Percentiles rank a stretch among this genome's conserved stretches.
Conservation (phyloP, 345 rosid species). For the Aquilaria malaccensis region DNA sequence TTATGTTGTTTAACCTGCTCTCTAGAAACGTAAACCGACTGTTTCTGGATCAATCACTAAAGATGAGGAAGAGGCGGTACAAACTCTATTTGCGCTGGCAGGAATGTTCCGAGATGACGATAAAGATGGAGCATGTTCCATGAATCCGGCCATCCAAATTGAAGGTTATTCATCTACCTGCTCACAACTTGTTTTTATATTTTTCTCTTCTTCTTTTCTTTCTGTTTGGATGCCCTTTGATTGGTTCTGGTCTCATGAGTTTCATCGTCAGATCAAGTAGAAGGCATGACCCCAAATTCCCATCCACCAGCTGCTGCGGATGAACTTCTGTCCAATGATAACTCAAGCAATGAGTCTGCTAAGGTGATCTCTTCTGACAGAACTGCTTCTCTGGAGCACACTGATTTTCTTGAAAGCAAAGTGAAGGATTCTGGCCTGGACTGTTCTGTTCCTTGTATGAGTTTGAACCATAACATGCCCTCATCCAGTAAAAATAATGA, state of each 20-base stretch:
- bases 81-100: slow-evolving; percentile 75
- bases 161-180: slow-evolving; percentile 18
- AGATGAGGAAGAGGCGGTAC: slow-evolving; percentile 97
- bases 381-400: slow-evolving; percentile 16
- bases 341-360: slow-evolving; percentile 17
- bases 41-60: slow-evolving; percentile 57
- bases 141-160: slow-evolving; percentile 6
- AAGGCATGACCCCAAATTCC: slow-evolving; percentile 20
- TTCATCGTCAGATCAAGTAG: slow-evolving; percentile 6
- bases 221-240: neutral
- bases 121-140: slow-evolving; percentile 8
- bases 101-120: slow-evolving; percentile 46
- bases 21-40: slow-evolving; percentile 22
- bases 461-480: slow-evolving; percentile 9
- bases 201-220: slow-evolving; percentile 1
- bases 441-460: slow-evolving; percentile 15
- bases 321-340: slow-evolving; percentile 16
- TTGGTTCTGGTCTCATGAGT: slow-evolving; percentile 6
- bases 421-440: slow-evolving; percentile 3
- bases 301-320: slow-evolving; percentile 15
- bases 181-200: neutral
- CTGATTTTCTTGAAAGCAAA: slow-evolving; percentile 2
- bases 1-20: slow-evolving; percentile 9
- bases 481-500: slow-evolving; percentile 22
- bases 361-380: slow-evolving; percentile 12